Evolutionary conservation across 495 filamentous ascomycete genomes (phyloP).

Genomic region (Podospora fimiseda): DNA sequence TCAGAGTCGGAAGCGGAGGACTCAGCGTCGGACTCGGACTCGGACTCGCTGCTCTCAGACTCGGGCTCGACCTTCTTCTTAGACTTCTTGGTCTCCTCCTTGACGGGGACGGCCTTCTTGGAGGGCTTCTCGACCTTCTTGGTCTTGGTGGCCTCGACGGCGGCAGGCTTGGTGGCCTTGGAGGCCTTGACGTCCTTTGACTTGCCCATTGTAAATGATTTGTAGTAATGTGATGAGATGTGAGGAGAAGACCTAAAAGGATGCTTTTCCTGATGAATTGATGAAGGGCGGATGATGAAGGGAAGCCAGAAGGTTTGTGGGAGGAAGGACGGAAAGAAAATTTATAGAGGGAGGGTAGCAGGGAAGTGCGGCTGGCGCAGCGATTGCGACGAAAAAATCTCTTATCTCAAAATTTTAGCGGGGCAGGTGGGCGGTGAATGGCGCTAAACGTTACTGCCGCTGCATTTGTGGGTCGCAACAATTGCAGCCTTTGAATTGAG

Average conservation of each 20-base stretch:
- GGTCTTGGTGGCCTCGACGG: slow-evolving; percentile 38
- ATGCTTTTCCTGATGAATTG: slow-evolving; percentile 16
- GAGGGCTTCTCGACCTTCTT: slow-evolving; percentile 24
- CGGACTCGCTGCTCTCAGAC: slow-evolving; percentile 20
- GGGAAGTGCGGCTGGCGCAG: background rate
- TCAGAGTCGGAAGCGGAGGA: slow-evolving; percentile 13
- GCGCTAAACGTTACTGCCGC: background rate
- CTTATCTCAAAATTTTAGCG: slow-evolving; percentile 10
- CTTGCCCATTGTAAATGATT: slow-evolving; percentile 49
- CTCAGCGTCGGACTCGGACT: slow-evolving; percentile 10
- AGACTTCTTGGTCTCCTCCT: slow-evolving; percentile 27
- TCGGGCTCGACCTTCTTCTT: slow-evolving; percentile 30
- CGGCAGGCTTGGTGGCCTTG: slow-evolving; percentile 34
- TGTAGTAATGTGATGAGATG: slow-evolving; percentile 12
- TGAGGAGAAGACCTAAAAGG: slow-evolving; percentile 13
- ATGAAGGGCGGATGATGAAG: slow-evolving; percentile 14
- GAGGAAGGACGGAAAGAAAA: slow-evolving; percentile 15
- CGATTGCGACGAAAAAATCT: slow-evolving; percentile 1
- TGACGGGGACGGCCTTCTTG: slow-evolving; percentile 26
- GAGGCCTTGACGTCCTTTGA: slow-evolving; percentile 45
- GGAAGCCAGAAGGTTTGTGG: slow-evolving; percentile 6
- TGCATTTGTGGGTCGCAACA: background rate
- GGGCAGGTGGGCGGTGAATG: background rate
- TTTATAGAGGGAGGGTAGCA: slow-evolving; percentile 13
- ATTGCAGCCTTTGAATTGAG: slow-evolving; percentile 7